Evolutionary conservation across 2,329 filamentous ascomycete species (phyloP).

Genomic region (Lasiodiplodia citricola): DNA sequence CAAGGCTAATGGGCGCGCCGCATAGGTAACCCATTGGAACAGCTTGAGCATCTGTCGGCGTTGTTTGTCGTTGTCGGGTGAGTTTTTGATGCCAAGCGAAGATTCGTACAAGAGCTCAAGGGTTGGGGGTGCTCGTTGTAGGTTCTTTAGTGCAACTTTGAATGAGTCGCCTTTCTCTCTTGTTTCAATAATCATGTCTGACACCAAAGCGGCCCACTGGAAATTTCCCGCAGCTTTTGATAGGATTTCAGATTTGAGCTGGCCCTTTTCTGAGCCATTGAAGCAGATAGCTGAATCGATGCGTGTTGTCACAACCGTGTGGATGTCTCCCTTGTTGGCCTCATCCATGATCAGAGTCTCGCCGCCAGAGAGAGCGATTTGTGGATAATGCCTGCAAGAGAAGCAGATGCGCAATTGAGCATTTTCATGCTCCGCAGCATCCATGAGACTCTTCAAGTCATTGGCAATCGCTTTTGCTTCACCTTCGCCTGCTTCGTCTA

Average conservation of each 20-base stretch:
- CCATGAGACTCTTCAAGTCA: neutral
- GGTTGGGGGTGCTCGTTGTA: neutral
- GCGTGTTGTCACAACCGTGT: neutral
- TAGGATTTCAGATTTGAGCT: neutral
- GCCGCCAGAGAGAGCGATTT: neutral
- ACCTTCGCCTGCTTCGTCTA: neutral
- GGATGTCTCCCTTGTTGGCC: neutral
- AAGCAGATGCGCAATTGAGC: neutral
- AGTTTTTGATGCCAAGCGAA: neutral
- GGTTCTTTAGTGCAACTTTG: neutral
- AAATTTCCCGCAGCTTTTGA: neutral
- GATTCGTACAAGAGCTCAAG: neutral
- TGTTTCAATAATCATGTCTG: neutral
- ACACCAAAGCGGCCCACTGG: neutral
- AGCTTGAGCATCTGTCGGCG: neutral
- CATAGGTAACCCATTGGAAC: neutral
- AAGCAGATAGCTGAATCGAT: neutral
- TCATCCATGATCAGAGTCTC: neutral
- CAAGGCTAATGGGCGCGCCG: neutral
- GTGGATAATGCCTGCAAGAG: neutral
- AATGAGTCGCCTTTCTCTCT: neutral
- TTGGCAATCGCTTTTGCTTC: neutral
- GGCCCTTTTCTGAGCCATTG: neutral
- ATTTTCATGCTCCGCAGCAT: too few relatives aligned
- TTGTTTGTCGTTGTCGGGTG: neutral